These are phyloP conservation scores for Reutealis trisperma DNA, from an alignment of 345 rosid species.

Conservation along the genomic window DNA sequence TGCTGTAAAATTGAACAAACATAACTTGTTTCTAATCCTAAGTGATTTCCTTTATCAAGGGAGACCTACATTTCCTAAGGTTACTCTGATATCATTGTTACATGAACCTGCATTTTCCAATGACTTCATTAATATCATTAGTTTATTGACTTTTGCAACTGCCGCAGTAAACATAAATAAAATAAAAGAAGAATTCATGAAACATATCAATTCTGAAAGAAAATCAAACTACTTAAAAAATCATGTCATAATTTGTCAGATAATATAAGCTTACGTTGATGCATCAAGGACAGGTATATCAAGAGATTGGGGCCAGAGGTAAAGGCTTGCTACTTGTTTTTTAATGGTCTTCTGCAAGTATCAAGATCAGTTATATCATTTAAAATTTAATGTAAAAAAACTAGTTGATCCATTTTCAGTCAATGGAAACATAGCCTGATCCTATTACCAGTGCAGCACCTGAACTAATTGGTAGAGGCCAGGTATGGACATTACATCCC, in stretches of 20 bases:
- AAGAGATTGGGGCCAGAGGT: conserved; percentile 70
- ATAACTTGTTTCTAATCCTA: neutral
- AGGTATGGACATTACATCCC: conserved; percentile 81
- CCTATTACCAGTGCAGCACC: conserved; percentile 66
- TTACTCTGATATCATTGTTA: neutral
- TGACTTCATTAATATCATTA: too few relatives aligned
- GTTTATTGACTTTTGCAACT: too few relatives aligned
- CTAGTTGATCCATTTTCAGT: neutral
- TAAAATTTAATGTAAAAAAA: neutral
- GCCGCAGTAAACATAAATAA: neutral
- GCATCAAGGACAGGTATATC: conserved; percentile 66
- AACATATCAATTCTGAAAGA: neutral
- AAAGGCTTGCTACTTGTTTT: conserved; percentile 57
- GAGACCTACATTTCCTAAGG: neutral
- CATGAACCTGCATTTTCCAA: neutral
- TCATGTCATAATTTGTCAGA: neutral
- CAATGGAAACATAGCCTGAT: conserved; percentile 17
- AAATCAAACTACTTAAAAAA: neutral
- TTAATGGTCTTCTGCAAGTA: conserved; percentile 54
- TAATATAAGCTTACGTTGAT: conserved; percentile 45
- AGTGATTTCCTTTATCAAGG: neutral
- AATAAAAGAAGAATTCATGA: too few relatives aligned
- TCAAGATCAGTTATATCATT: neutral
- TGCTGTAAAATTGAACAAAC: neutral
- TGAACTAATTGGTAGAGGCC: conserved; percentile 76